Evolutionary conservation across 768 basidiomycete species (phyloP).

Genomic region (Mycena sanguinolenta): DNA sequence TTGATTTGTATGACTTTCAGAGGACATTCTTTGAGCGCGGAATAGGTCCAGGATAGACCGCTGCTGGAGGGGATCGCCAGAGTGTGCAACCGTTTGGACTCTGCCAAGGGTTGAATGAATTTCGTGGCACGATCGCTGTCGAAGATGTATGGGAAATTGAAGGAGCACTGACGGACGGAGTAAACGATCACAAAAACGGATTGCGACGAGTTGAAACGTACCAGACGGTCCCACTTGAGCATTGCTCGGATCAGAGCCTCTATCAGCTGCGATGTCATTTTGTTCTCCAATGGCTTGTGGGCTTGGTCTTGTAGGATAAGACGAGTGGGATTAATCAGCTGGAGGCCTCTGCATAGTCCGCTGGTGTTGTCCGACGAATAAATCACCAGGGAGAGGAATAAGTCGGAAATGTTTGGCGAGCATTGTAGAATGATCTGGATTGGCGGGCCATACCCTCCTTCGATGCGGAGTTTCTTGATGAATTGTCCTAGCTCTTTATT

Average conservation of each 20-base stretch:
- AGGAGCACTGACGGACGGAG: too few relatives aligned
- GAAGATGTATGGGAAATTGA: neutral
- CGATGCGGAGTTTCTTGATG: neutral
- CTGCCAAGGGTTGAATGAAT: neutral
- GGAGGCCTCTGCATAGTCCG: constrained; percentile 18
- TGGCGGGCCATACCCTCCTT: neutral
- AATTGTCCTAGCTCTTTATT: neutral
- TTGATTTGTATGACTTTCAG: neutral
- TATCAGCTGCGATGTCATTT: neutral
- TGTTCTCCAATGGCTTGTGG: neutral
- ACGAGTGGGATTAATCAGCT: neutral
- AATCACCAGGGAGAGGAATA: constrained; percentile 6
- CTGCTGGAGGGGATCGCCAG: neutral
- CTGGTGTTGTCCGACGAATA: constrained; percentile 1
- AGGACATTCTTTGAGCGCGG: neutral
- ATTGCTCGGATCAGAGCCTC: constrained; percentile 4
- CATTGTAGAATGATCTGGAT: constrained; percentile 5
- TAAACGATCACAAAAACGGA: neutral
- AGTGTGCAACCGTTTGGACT: neutral
- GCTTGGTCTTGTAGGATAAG: neutral
- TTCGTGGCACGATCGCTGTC: neutral
- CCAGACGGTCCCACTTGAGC: constrained; percentile 11
- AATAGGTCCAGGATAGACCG: neutral
- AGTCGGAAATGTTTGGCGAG: constrained; percentile 24
- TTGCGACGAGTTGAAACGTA: neutral